Percentiles rank a stretch among this genome's conserved stretches.
Conservation (phyloP, 2,329 filamentous ascomycete genomes). For the Penicillium crustosum region DNA sequence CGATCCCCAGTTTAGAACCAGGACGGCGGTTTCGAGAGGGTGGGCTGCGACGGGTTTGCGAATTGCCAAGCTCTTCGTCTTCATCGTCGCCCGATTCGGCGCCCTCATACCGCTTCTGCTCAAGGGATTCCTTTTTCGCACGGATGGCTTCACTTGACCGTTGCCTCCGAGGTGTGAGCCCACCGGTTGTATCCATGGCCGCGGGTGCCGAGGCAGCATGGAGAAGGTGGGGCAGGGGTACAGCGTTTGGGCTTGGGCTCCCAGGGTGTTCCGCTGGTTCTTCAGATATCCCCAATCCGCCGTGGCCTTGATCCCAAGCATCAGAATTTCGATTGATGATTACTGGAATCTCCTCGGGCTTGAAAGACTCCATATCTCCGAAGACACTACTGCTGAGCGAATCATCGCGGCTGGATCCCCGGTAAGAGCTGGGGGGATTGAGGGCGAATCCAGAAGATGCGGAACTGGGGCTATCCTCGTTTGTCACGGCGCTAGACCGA, state of each 20-base stretch:
- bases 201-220: conserved; percentile 66
- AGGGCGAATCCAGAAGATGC: conserved; percentile 71
- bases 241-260: conserved; percentile 25
- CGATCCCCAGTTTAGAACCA: conserved; percentile 86
- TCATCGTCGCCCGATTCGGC: conserved; percentile 91
- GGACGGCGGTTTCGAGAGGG: conserved; percentile 58
- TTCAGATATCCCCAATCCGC: conserved; percentile 75
- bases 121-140: conserved; percentile 71
- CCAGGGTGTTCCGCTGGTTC: conserved; percentile 38
- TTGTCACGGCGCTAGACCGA: conserved; percentile 61
- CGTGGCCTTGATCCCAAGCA: conserved; percentile 68
- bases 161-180: conserved; percentile 57
- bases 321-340: conserved; percentile 72
- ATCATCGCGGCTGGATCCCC: conserved; percentile 78
- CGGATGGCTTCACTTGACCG: conserved; percentile 72
- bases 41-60: conserved; percentile 53
- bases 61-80: conserved; percentile 78
- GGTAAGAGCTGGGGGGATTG: conserved; percentile 71
- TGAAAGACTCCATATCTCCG: conserved; percentile 78
- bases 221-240: conserved; percentile 54
- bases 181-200: conserved; percentile 54
- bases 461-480: conserved; percentile 80
- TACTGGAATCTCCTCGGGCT: conserved; percentile 74
- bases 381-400: conserved; percentile 82
- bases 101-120: conserved; percentile 70